Conservation (phyloP, 192 early-diverging fungal species). For the Dissophora globulifera region DNA sequence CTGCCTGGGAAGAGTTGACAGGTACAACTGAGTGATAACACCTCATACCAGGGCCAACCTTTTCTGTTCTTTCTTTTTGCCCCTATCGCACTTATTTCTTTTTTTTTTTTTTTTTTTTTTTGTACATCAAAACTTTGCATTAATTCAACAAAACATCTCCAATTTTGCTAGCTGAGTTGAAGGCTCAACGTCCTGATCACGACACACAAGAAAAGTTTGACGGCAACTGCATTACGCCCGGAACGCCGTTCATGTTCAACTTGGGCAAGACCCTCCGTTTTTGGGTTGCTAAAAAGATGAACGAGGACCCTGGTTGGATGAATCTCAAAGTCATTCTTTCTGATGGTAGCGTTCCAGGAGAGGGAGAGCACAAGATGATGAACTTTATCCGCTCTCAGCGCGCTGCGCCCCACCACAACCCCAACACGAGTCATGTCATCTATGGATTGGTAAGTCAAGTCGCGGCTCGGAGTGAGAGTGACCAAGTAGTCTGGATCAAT, state of each 20-base stretch:
- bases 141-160: no score
- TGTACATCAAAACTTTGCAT: no score
- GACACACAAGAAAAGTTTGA: slow-evolving; percentile 80
- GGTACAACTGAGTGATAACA: slow-evolving; percentile 10
- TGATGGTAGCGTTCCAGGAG: slow-evolving; percentile 96
- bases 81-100: no score
- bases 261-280: slow-evolving; percentile 89
- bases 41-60: no score
- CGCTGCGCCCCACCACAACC: slow-evolving; percentile 79
- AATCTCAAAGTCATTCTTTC: slow-evolving; percentile 89
- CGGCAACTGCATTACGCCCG: slow-evolving; percentile 98
- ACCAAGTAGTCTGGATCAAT: not conserved
- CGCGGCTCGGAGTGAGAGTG: no score
- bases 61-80: no score
- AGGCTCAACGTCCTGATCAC: slow-evolving; percentile 56
- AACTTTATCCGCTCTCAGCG: slow-evolving; percentile 90
- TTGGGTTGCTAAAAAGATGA: slow-evolving; percentile 87
- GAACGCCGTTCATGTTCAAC: slow-evolving; percentile 95
- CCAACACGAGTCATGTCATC: slow-evolving; percentile 94
- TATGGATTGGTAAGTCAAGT: slow-evolving; percentile 75
- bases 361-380: slow-evolving; percentile 99
- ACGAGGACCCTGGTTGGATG: slow-evolving; percentile 89
- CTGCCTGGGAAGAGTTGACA: slow-evolving; percentile 50
- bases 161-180: slow-evolving; percentile 64
- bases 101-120: no score